Evolutionary conservation across 768 basidiomycete genomes (phyloP).

Genomic region (Amanita rubescens): DNA sequence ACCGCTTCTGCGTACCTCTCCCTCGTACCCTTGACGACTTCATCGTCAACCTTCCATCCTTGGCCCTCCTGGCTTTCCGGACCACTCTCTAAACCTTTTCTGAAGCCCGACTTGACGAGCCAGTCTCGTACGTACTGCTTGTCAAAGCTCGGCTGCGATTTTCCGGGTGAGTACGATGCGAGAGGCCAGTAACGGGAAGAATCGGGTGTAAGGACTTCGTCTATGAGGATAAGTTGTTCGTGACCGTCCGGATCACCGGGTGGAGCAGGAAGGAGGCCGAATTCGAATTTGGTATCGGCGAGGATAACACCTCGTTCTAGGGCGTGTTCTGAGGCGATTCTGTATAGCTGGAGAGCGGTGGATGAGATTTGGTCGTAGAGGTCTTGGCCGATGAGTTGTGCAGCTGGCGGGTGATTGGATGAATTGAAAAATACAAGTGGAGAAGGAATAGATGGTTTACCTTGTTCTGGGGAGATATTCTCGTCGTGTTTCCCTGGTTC

Average conservation of each 20-base stretch:
- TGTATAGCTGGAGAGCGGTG: constrained; percentile 60
- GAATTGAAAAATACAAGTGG: constrained; percentile 1
- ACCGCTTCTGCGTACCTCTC: constrained; percentile 76
- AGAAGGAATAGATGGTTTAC: constrained; percentile 26
- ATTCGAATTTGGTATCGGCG: constrained; percentile 98
- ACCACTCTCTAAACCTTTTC: constrained; percentile 73
- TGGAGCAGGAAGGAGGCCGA: constrained; percentile 62
- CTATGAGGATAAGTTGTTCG: constrained; percentile 68
- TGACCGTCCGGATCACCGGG: neutral
- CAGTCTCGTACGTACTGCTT: constrained; percentile 96
- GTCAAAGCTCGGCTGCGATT: constrained; percentile 85
- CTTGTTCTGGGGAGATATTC: constrained; percentile 83
- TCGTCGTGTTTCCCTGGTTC: constrained; percentile 93
- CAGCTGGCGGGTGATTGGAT: constrained; percentile 35
- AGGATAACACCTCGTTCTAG: constrained; percentile 77
- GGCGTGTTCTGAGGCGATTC: constrained; percentile 69
- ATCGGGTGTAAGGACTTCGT: constrained; percentile 96
- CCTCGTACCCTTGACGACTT: constrained; percentile 71
- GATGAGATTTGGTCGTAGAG: constrained; percentile 55
- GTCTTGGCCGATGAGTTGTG: constrained; percentile 56
- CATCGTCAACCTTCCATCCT: constrained; percentile 74
- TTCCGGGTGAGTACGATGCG: constrained; percentile 62
- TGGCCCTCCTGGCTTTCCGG: constrained; percentile 54
- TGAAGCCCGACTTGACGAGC: constrained; percentile 67
- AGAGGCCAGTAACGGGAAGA: constrained; percentile 96